A percentile compares a stretch with the other conserved stretches of the same genome.
Evolutionary conservation across 352 stramenopile species (phyloP).

Genomic region (Phytopythium sindhum): DNA sequence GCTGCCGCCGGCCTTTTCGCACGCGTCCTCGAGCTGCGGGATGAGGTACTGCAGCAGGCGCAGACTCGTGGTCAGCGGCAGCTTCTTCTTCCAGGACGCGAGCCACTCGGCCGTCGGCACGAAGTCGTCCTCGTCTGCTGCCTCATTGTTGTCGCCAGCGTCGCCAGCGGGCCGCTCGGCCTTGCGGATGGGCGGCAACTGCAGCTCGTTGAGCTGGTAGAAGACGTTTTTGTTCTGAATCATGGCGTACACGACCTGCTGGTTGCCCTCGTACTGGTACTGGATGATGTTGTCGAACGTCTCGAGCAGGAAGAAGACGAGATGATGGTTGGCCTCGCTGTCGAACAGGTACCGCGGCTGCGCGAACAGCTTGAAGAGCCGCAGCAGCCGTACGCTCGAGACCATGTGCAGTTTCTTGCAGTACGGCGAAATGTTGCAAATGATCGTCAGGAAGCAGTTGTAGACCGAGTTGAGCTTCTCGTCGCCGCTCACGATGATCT

Average conservation of each 20-base stretch:
- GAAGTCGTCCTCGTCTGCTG: constrained; percentile 52
- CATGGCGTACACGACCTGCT: constrained; percentile 98
- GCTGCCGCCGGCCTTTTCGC: constrained; percentile 73
- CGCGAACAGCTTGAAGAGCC: constrained; percentile 97
- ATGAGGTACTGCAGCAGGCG: constrained; percentile 94
- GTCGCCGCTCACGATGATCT: constrained; percentile 97
- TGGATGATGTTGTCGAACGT: constrained; percentile 99
- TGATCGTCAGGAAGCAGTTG: constrained; percentile 98
- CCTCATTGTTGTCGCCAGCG: neutral
- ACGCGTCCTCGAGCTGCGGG: constrained; percentile 80
- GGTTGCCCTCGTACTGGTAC: constrained; percentile 97
- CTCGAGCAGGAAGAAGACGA: constrained; percentile 96
- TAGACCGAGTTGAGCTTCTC: constrained; percentile 97
- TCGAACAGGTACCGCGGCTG: constrained; percentile 93
- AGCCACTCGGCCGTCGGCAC: constrained; percentile 94
- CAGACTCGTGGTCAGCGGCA: constrained; percentile 95
- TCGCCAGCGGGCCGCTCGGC: constrained; percentile 16
- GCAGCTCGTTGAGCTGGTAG: constrained; percentile 86
- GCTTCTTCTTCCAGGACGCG: constrained; percentile 90
- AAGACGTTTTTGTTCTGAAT: constrained; percentile 96
- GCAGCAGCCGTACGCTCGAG: constrained; percentile 94
- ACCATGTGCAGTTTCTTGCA: constrained; percentile 96
- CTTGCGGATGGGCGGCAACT: constrained; percentile 83
- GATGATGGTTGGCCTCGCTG: constrained; percentile 93
- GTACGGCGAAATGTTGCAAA: constrained; percentile 98